Percentiles rank a stretch among this genome's conserved stretches.
Conservation (phyloP, 768 basidiomycete species). For the Boletales sp. region DNA sequence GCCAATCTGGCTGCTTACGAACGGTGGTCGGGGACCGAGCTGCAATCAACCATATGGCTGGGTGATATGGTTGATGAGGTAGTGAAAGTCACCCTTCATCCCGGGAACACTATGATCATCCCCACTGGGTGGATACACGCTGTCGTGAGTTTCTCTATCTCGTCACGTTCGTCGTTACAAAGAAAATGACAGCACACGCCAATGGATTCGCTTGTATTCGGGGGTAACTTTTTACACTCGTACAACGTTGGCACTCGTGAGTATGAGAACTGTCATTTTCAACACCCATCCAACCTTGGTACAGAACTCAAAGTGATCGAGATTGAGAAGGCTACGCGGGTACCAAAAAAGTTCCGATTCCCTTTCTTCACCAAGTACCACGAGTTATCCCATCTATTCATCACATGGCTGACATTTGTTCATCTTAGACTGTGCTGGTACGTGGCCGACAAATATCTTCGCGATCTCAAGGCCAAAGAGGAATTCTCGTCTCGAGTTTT, state of each 20-base stretch:
- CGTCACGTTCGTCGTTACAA: conserved; percentile 3
- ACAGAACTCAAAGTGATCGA: conserved; percentile 84
- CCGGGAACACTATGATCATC: conserved; percentile 90
- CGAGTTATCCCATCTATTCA: conserved; percentile 18
- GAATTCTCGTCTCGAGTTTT: conserved; percentile 60
- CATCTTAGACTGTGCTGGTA: conserved; percentile 80
- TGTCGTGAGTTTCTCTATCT: conserved; percentile 56
- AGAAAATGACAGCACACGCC: conserved; percentile 70
- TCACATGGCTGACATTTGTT: conserved; percentile 1
- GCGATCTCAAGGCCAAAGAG: conserved; percentile 60
- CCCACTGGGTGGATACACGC: conserved; percentile 98
- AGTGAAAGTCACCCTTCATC: conserved; percentile 69
- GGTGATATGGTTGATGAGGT: conserved; percentile 93
- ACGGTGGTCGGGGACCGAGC: conserved; percentile 88
- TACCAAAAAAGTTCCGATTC: conserved; percentile 89
- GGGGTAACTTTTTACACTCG: conserved; percentile 96
- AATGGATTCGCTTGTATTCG: conserved; percentile 88
- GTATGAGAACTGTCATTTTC: conserved; percentile 22
- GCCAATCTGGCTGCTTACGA: conserved; percentile 89
- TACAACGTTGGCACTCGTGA: conserved; percentile 83
- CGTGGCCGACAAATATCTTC: conserved; percentile 75
- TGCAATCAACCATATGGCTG: conserved; percentile 85
- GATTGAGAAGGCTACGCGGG: conserved; percentile 89
- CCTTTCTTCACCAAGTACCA: conserved; percentile 73
- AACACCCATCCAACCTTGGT: conserved; percentile 9